A percentile compares a stretch with the other conserved stretches of the same genome.
phyloP scores from a whole-genome alignment of 495 filamentous ascomycete species.

The Parathielavia appendiculata region DNA sequence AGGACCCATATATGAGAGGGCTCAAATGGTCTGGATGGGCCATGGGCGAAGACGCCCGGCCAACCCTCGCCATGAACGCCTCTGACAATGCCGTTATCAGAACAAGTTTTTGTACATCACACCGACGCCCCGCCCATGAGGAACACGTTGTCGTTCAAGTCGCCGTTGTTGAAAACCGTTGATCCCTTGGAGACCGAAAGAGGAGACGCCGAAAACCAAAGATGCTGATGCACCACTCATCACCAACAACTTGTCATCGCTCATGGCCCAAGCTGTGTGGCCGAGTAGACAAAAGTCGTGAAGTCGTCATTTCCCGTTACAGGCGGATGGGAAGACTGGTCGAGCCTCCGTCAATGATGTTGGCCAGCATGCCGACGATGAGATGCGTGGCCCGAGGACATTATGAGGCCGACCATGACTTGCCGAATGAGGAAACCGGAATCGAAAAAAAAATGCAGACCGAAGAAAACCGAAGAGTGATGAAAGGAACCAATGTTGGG shows the following conservation, averaged over 20 bases:
- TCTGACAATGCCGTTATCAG: not conserved
- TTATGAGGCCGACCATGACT: not conserved
- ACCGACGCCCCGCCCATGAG: conserved; percentile 13
- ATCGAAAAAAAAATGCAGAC: not conserved
- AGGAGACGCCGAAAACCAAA: not conserved
- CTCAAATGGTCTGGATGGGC: too few species aligned
- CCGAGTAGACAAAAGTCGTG: conserved; percentile 8
- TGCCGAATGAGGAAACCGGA: not conserved
- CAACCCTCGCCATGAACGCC: not conserved
- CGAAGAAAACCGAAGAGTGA: not conserved
- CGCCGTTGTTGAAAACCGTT: not conserved
- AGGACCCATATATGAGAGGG: conserved; percentile 4
- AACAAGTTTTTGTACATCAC: not conserved
- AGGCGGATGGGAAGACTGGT: conserved; percentile 2
- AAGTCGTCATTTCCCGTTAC: conserved; percentile 7
- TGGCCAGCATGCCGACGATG: not conserved
- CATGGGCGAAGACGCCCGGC: not conserved
- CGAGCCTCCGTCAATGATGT: not conserved
- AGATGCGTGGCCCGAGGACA: not conserved
- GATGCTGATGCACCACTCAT: not conserved
- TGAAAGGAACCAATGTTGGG: conserved; percentile 10
- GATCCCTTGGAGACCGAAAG: conserved; percentile 1
- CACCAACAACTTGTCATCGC: not conserved
- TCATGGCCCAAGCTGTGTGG: not conserved
- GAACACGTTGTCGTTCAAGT: not conserved